These are phyloP conservation scores for Oryza meridionalis DNA, from an alignment of 176 grass and related monocot species.

Conservation along the genomic window DNA sequence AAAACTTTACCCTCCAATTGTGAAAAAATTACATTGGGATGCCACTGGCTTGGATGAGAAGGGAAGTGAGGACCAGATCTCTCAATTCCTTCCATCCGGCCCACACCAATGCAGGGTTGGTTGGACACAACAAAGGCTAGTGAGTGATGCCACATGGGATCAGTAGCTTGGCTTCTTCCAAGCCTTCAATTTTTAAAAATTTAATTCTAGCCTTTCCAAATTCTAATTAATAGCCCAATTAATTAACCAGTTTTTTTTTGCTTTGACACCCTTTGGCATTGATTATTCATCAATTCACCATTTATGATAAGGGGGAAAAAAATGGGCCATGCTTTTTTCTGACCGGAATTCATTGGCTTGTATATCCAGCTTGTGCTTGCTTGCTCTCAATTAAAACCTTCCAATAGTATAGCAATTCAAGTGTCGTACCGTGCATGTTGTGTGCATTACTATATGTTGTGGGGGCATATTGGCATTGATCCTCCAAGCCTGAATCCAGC, in stretches of 20 bases:
- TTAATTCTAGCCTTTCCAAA: not conserved
- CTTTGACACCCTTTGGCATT: constrained; percentile 19
- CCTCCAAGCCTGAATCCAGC: not conserved
- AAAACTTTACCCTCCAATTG: not conserved
- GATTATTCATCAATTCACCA: constrained; percentile 1
- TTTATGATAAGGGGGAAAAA: not conserved
- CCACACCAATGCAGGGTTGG: not conserved
- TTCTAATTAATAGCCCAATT: not conserved
- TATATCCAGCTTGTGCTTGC: not conserved
- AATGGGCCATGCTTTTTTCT: constrained; percentile 3
- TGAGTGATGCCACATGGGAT: constrained; percentile 32
- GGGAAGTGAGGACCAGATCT: constrained; percentile 6
- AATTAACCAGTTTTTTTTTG: not conserved
- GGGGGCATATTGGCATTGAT: not conserved
- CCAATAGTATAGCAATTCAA: not conserved
- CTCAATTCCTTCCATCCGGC: not conserved
- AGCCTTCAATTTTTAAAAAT: not conserved
- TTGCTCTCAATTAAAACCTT: not conserved
- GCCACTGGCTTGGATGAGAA: constrained; percentile 39
- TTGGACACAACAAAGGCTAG: not conserved
- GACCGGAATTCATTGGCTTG: not conserved
- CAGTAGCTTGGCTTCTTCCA: not conserved
- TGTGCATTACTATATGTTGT: not conserved
- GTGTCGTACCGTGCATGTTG: not conserved
- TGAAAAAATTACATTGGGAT: not conserved